These are phyloP conservation scores for Tylopilus sp. DNA, from an alignment of 768 basidiomycete species.

Conservation along the genomic window DNA sequence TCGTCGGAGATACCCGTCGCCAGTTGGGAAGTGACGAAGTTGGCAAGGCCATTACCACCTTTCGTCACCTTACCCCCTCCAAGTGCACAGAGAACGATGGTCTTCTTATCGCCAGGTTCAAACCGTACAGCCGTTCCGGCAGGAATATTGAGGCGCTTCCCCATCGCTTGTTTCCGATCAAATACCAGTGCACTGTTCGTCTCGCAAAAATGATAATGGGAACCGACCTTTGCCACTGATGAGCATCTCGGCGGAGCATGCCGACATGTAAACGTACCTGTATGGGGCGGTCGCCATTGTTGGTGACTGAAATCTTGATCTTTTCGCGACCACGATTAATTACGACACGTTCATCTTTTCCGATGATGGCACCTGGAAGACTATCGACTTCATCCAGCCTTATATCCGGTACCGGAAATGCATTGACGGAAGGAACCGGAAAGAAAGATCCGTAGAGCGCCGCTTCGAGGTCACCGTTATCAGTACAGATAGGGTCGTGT, in stretches of 20 bases:
- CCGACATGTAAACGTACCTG: constrained; percentile 51
- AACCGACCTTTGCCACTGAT: constrained; percentile 68
- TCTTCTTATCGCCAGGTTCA: constrained; percentile 88
- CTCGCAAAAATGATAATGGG: constrained; percentile 93
- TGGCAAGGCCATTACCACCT: constrained; percentile 71
- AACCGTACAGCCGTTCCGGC: constrained; percentile 96
- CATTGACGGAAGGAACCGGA: constrained; percentile 63
- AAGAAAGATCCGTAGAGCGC: constrained; percentile 96
- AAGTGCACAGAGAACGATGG: constrained; percentile 77
- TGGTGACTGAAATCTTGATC: constrained; percentile 73
- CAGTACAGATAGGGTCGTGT: constrained; percentile 89
- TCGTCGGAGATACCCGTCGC: constrained; percentile 34
- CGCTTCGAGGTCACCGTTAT: constrained; percentile 70
- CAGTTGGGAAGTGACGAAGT: constrained; percentile 43
- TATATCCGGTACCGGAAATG: constrained; percentile 58
- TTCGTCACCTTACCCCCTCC: constrained; percentile 67
- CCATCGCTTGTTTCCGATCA: constrained; percentile 77
- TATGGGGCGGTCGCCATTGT: constrained; percentile 90
- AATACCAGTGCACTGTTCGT: constrained; percentile 79
- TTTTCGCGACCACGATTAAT: constrained; percentile 76
- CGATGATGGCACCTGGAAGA: constrained; percentile 74
- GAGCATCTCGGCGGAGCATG: background rate
- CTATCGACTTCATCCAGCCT: constrained; percentile 49
- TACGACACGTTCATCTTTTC: constrained; percentile 58
- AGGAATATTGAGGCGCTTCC: constrained; percentile 86